phyloP scores from a whole-genome alignment of 805 yeast genomes.

The Cyberlindnera galapagoensis region DNA sequence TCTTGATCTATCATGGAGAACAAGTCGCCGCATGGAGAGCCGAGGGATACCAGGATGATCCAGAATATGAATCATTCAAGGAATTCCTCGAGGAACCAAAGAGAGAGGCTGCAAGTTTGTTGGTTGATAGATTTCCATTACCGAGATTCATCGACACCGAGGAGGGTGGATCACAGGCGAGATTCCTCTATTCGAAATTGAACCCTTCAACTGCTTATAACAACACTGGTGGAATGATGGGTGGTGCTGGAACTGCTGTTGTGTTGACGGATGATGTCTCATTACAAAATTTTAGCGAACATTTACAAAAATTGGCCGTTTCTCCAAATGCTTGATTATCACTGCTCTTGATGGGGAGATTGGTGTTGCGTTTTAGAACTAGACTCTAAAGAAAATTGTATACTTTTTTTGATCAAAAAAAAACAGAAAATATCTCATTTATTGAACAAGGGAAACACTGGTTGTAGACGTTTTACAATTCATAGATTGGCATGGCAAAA shows the following conservation, averaged over 20 bases:
- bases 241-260: slow-evolving; percentile 55
- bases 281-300: slow-evolving; percentile 90
- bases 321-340: too few species aligned
- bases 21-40: slow-evolving; percentile 95
- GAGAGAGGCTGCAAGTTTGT: slow-evolving; percentile 84
- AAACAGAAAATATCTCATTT: too few species aligned
- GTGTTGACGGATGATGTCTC: slow-evolving; percentile 96
- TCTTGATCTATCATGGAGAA: slow-evolving; percentile 91
- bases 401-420: too few species aligned
- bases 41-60: slow-evolving; percentile 87
- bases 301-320: slow-evolving; percentile 87
- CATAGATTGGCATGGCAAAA: slow-evolving; percentile 73
- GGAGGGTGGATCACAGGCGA: slow-evolving; percentile 97
- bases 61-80: slow-evolving; percentile 84
- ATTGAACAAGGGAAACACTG: neutral
- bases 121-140: slow-evolving; percentile 92
- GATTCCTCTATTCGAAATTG: slow-evolving; percentile 89
- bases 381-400: too few species aligned
- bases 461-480: slow-evolving; percentile 25
- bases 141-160: slow-evolving; percentile 97
- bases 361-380: too few species aligned
- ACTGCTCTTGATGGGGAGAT: too few species aligned
- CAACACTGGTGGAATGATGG: slow-evolving; percentile 34
- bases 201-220: slow-evolving; percentile 88
- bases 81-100: slow-evolving; percentile 83